Base-by-base conservation (phyloP, 805 yeast species). In the Wickerhamomyces rabaulensis region DNA sequence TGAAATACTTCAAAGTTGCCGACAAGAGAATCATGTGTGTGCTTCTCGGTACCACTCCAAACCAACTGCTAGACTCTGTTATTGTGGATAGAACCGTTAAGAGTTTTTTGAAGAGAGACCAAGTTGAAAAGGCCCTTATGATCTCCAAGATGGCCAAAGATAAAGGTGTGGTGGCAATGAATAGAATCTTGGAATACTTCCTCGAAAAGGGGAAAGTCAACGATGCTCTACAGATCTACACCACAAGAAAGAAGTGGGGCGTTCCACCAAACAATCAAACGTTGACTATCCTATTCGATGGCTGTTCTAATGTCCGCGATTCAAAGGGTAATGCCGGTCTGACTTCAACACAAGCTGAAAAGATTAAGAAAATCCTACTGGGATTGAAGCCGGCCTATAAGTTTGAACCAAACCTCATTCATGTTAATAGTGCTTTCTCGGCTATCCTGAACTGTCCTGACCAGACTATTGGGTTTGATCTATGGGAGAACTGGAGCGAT, bases 111-210 rank as follows among this genome's bases (percentile, higher is more conserved):
- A 66, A 65, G 17, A 62, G 76, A 43, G 79, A 70, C 44, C 78
- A 76, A 31, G 50, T 70, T 0, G 69, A 67, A 27, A 75, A 85
- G 47, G 91, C 91, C 0, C 47, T 73, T 22, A 69, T 68, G 52
- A 61, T 80, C n/a, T 67, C 76, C 4, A 67, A 71, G 39, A 50
- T 80, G 12, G 78, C 84, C 0, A 62, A 68, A 25, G 58, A 57
- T 2, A 90, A 72, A 33, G 87, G 86, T 9, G 53, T 70, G 0
- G 86, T 80, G 27, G 86, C 79, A 1, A 75, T 80, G 78, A 86
- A 87, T 52, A 70, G 75, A n/a, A 69, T 86, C 0, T 60, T 80
- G 56, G 71, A 75, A 49, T 73, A 79, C 68, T 67, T 73, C 38
- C 62, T 82, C 4, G 60, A 61, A 8, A 56, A 57, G 1, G 54